Evolutionary conservation across 148 eudicot species (phyloP).

Genomic region (Rhododendron simsii): DNA sequence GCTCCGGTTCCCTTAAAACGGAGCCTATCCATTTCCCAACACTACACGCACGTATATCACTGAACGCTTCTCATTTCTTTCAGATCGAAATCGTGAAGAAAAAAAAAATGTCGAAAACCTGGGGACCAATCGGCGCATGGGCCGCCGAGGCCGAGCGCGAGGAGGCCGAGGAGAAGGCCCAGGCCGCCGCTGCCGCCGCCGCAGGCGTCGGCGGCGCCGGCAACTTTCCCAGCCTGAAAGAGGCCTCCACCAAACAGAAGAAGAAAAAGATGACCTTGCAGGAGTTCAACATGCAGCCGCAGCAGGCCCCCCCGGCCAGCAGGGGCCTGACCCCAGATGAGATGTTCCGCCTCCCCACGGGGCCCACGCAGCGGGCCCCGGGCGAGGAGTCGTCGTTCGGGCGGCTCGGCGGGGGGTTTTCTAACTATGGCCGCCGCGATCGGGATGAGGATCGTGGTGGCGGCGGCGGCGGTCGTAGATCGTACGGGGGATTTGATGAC

Average conservation of each 20-base stretch:
- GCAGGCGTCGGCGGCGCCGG: constrained; percentile 16
- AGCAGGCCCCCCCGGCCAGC: constrained; percentile 16
- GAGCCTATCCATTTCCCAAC: background rate
- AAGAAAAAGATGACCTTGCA: constrained; percentile 9
- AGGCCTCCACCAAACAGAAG: constrained; percentile 8
- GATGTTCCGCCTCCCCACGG: constrained; percentile 71
- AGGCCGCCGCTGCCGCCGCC: constrained; percentile 19
- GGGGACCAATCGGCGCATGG: constrained; percentile 74
- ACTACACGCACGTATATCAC: background rate
- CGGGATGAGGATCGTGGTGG: constrained; percentile 17
- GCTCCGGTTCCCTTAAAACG: constrained; percentile 4
- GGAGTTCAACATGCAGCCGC: constrained; percentile 20
- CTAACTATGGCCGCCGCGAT: constrained; percentile 31
- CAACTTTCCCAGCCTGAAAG: constrained; percentile 12
- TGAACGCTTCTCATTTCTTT: background rate
- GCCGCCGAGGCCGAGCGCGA: constrained; percentile 80
- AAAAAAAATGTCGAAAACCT: constrained; percentile 50
- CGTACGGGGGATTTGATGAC: constrained; percentile 43
- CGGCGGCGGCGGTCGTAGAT: constrained; percentile 21
- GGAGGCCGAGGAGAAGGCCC: constrained; percentile 52
- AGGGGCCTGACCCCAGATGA: constrained; percentile 37
- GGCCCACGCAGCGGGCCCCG: constrained; percentile 52
- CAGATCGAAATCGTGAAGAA: background rate
- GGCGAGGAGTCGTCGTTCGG: constrained; percentile 39
- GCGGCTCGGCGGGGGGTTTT: constrained; percentile 61